Base-by-base conservation (phyloP, 2,329 filamentous ascomycete genomes). In the Knoxdaviesia capensis region DNA sequence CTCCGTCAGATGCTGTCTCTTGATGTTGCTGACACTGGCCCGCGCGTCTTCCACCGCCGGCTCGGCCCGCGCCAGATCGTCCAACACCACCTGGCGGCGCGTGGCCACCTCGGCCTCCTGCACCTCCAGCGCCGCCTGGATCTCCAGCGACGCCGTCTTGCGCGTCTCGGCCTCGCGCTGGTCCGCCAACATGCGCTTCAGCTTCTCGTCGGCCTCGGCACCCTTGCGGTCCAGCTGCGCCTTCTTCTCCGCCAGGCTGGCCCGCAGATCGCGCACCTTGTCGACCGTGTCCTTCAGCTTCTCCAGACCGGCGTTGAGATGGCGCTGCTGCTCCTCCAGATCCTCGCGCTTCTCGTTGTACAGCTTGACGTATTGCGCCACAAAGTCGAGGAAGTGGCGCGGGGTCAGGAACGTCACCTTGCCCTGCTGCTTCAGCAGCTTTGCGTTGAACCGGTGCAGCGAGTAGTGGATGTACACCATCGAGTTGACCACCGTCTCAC, bases 381-480 rank as follows among this genome's bases (percentile, higher is more conserved):
- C 88, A 53, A 98, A 98, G 58, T 98, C 92, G 41, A 99, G 66
- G 66, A 94, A 99, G 59, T 99, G 90, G 38, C 90, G 79, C 38
- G 90, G 90, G 7, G 92, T 98, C 44, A 98, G 74, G 65, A 83
- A 96, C 1, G 90, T 96, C 31, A 80, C 72, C 60, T 82, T 86
- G 58, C 84, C 86, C 62, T 96, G 90, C 56, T 96, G 90, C 57
- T 85, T 90, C 48, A 81, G 73, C 29, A 98, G 66, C 53, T 85
- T 87, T 50, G 72, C 66, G 55, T 98, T 98, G 69, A 94, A 92
- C 41, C 74, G 71, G 47, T 88, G 84, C 40, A 98, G 65, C 2
- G 90, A 98, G 62, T 96, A 86, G 56, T 99, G 90, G 20, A 98
- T 88, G 54, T 94, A 92, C 3, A 99, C 92, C 90, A 99, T 98